These are phyloP conservation scores for Skeletonema marinoi DNA, from an alignment of 108 stramenopile species.

Conservation along the genomic window DNA sequence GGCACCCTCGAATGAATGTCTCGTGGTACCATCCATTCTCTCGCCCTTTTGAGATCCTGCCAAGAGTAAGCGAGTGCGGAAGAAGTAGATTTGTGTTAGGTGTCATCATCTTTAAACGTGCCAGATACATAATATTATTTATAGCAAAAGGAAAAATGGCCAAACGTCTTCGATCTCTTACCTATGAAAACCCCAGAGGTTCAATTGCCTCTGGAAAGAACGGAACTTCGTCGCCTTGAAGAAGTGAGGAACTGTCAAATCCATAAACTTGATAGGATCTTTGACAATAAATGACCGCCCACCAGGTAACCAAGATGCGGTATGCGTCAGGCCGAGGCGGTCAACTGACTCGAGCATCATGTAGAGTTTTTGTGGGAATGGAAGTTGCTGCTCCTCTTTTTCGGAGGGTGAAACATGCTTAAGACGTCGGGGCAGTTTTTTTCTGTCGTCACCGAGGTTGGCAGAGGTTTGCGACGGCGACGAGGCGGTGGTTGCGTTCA, in stretches of 20 bases:
- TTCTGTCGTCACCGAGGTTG: too few relatives aligned
- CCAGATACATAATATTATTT: not conserved
- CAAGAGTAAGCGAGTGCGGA: too few relatives aligned
- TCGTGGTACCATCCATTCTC: not conserved
- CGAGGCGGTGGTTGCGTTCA: too few relatives aligned
- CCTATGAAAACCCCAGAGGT: slow-evolving; percentile 4
- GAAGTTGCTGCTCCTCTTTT: too few relatives aligned
- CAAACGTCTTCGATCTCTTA: not conserved
- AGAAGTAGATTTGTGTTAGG: not conserved
- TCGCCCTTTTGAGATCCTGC: not conserved
- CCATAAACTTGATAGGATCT: not conserved
- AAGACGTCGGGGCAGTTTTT: too few relatives aligned
- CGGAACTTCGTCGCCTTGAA: slow-evolving; percentile 13
- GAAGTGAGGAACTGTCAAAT: not conserved
- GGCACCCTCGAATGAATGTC: not conserved
- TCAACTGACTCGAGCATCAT: not conserved
- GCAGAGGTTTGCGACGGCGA: too few relatives aligned
- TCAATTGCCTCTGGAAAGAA: slow-evolving; percentile 6
- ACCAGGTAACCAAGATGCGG: not conserved
- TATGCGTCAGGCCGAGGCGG: not conserved
- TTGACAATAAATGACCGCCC: not conserved
- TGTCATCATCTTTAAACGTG: not conserved
- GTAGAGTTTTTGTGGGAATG: not conserved
- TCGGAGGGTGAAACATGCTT: not conserved
- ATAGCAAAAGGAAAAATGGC: not conserved